Percentiles rank a stretch among this genome's conserved stretches.
Conservation (phyloP, 352 stramenopile genomes). For the Pythium chondricola region DNA sequence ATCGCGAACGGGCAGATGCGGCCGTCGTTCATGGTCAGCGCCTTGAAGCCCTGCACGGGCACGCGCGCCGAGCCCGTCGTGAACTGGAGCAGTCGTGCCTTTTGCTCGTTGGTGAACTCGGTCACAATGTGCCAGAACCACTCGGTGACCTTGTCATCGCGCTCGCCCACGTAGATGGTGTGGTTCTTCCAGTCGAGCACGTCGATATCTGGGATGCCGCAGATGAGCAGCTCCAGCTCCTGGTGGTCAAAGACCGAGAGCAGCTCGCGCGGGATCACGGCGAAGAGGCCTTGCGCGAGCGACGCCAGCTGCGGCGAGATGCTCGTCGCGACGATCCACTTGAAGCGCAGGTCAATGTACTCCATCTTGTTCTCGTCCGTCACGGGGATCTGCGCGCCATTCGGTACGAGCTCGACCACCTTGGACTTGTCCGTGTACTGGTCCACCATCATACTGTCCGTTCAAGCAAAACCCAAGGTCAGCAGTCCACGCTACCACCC, state of each 20-base stretch:
- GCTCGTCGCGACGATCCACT: conserved; percentile 75
- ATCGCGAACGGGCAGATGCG: conserved; percentile 85
- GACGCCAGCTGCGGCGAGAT: conserved; percentile 89
- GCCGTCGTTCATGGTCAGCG: conserved; percentile 83
- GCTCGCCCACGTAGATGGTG: conserved; percentile 92
- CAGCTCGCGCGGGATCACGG: conserved; percentile 93
- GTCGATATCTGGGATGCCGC: conserved; percentile 96
- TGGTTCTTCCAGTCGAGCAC: conserved; percentile 94
- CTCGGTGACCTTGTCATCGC: conserved; percentile 85
- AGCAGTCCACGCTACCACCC: no score
- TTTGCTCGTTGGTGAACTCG: conserved; percentile 92
- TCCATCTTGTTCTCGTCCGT: conserved; percentile 96
- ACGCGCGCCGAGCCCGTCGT: conserved; percentile 96
- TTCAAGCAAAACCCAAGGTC: not conserved
- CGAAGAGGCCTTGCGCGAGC: conserved; percentile 94
- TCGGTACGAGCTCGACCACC: conserved; percentile 93
- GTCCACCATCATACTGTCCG: conserved; percentile 57
- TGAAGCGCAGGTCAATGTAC: conserved; percentile 93
- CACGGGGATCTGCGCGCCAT: conserved; percentile 92
- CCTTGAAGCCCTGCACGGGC: conserved; percentile 83
- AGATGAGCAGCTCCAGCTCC: conserved; percentile 97
- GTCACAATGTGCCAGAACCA: conserved; percentile 98
- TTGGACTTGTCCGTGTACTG: conserved; percentile 69
- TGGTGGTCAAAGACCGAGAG: conserved; percentile 95
- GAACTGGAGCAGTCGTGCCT: conserved; percentile 96